phyloP scores from a whole-genome alignment of 202 grass and related monocot species.

The Carex sylvatica region DNA sequence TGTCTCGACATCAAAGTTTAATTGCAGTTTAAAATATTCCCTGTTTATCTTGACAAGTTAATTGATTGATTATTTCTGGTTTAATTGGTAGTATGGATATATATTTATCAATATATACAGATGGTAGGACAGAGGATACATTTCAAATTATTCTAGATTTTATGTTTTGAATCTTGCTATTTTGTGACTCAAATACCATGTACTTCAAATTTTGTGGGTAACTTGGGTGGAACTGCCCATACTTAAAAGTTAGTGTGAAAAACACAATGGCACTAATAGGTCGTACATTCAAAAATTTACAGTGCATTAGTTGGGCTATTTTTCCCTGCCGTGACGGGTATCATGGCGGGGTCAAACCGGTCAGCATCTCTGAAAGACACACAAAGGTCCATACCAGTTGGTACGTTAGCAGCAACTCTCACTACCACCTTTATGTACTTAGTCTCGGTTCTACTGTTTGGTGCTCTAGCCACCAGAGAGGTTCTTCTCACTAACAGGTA shows the following conservation, averaged over 20 bases:
- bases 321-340: constrained; percentile 97
- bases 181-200: not conserved
- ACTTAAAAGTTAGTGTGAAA: not conserved
- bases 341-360: constrained; percentile 98
- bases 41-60: constrained; percentile 6
- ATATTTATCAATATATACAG: not conserved
- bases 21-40: constrained; percentile 18
- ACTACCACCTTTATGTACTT: constrained; percentile 83
- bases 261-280: not conserved
- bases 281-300: not conserved
- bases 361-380: constrained; percentile 96
- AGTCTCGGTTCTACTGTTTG: constrained; percentile 83
- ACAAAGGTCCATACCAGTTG: constrained; percentile 93
- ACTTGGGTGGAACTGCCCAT: not conserved
- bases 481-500: constrained; percentile 92
- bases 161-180: not conserved
- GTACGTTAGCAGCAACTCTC: constrained; percentile 83
- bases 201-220: not conserved
- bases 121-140: not conserved
- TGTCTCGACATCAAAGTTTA: not conserved
- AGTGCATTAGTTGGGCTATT: constrained; percentile 99
- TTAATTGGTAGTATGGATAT: not conserved
- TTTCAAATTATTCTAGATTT: not conserved
- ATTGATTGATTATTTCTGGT: constrained; percentile 4
- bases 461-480: constrained; percentile 86